Evolutionary conservation across 1,139 yeast species (phyloP).

Genomic region (Suhomyces terraborum): DNA sequence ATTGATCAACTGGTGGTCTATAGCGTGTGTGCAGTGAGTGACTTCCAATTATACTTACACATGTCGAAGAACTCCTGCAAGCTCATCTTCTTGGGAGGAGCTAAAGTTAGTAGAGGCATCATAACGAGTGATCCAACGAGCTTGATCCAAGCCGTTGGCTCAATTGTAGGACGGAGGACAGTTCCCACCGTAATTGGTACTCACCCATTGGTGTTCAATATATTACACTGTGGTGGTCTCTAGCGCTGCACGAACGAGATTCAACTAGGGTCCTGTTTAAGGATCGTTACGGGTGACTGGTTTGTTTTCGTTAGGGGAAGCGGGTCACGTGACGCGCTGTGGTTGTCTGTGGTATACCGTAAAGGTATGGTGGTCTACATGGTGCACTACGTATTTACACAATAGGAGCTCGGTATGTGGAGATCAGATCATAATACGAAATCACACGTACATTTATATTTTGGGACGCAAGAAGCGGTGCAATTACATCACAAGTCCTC

Average conservation of each 20-base stretch:
- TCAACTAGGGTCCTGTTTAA: slow-evolving; percentile 1
- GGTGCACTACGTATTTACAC: too few relatives aligned
- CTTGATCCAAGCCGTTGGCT: neutral
- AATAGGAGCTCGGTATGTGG: neutral
- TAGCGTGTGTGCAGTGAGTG: too few relatives aligned
- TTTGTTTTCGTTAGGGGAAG: slow-evolving; percentile 9
- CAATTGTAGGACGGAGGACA: neutral
- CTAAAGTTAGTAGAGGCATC: slow-evolving; percentile 18
- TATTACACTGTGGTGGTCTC: neutral
- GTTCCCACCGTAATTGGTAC: slow-evolving; percentile 1
- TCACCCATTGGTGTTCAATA: slow-evolving; percentile 10
- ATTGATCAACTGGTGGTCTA: neutral
- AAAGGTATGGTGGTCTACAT: too few relatives aligned
- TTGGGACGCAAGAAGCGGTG: neutral
- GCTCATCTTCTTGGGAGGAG: slow-evolving; percentile 49
- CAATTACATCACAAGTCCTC: slow-evolving; percentile 36
- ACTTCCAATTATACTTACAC: slow-evolving; percentile 51
- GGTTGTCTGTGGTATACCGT: too few relatives aligned
- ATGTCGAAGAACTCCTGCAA: slow-evolving; percentile 56
- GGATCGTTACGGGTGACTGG: slow-evolving; percentile 12
- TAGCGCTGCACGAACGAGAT: neutral
- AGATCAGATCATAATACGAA: neutral
- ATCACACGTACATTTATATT: neutral
- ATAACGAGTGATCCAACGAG: neutral
- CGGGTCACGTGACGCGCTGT: slow-evolving; percentile 10